A percentile compares a stretch with the other conserved stretches of the same genome.
Evolutionary conservation across 495 filamentous ascomycete genomes (phyloP).

Genomic region (Penicillium herquei): DNA sequence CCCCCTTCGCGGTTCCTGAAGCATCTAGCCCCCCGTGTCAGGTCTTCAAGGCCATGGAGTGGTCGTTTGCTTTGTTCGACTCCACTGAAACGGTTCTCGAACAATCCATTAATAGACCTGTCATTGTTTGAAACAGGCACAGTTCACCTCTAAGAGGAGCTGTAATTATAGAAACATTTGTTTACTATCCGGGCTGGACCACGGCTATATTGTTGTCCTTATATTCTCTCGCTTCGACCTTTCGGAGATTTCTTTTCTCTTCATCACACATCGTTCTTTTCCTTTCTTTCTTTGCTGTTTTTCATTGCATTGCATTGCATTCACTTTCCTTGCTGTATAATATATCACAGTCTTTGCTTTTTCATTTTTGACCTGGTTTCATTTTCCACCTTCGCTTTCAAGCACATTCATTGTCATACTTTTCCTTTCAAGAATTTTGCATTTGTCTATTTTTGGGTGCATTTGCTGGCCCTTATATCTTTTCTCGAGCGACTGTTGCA

Average conservation of each 20-base stretch:
- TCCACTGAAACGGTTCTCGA: conserved; percentile 22
- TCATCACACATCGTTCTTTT: not conserved
- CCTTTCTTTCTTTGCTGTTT: conserved; percentile 1
- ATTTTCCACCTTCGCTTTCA: conserved; percentile 3
- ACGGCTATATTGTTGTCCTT: conserved; percentile 1
- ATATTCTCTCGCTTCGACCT: conserved; percentile 1
- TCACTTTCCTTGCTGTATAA: conserved; percentile 21
- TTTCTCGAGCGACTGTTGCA: conserved; percentile 10
- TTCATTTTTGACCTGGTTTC: conserved; percentile 13
- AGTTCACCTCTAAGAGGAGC: conserved; percentile 1
- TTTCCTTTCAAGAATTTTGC: not conserved
- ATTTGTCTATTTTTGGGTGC: conserved; percentile 5
- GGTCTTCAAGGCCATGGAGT: conserved; percentile 13
- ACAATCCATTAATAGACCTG: conserved; percentile 26
- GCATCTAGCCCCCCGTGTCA: conserved; percentile 13
- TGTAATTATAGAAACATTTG: conserved; percentile 30
- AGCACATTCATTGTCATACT: conserved; percentile 9
- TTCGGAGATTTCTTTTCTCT: not conserved
- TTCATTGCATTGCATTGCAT: conserved; percentile 17
- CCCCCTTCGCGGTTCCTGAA: conserved; percentile 25
- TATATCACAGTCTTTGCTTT: conserved; percentile 14
- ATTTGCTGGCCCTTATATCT: conserved; percentile 10
- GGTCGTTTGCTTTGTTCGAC: conserved; percentile 6
- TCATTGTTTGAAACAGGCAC: conserved; percentile 28
- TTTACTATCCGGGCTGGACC: conserved; percentile 16